Conservation (phyloP, 768 basidiomycete genomes). For the Lentinula detonsa region DNA sequence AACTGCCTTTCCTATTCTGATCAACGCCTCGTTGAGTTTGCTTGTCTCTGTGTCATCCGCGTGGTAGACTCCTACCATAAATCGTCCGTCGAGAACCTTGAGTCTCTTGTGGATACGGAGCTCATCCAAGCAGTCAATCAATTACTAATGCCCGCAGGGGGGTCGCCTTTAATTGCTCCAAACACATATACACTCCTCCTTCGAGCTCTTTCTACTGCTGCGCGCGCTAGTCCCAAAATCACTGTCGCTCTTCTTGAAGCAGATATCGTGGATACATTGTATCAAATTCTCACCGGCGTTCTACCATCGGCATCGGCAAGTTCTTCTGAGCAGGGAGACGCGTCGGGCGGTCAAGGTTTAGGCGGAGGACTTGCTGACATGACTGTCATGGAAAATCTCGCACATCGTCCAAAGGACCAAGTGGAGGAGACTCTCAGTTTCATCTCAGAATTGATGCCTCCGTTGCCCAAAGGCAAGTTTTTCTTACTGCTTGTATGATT, state of each 20-base stretch:
- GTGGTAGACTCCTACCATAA: conserved; percentile 91
- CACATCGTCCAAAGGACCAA: conserved; percentile 95
- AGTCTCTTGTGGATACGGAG: conserved; percentile 74
- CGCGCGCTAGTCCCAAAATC: conserved; percentile 83
- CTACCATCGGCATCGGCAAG: conserved; percentile 59
- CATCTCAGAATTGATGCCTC: conserved; percentile 88
- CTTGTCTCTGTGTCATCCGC: conserved; percentile 91
- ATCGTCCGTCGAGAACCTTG: conserved; percentile 78
- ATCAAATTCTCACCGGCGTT: conserved; percentile 94
- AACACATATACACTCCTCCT: conserved; percentile 87
- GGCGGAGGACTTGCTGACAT: conserved; percentile 91
- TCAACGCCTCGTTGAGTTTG: conserved; percentile 95
- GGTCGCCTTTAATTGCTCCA: conserved; percentile 77
- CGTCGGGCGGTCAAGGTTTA: conserved; percentile 64
- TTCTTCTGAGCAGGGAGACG: conserved; percentile 56
- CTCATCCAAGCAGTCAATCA: conserved; percentile 80
- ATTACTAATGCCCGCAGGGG: conserved; percentile 79
- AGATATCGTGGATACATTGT: conserved; percentile 86
- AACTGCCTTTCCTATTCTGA: conserved; percentile 90
- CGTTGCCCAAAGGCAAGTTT: conserved; percentile 77
- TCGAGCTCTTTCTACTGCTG: conserved; percentile 82
- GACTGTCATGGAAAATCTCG: conserved; percentile 96
- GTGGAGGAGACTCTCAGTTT: conserved; percentile 90
- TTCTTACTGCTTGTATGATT: neutral
- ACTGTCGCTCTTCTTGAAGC: conserved; percentile 84